Conservation (phyloP, 192 early-diverging fungal genomes). For the Linnemannia zychae region DNA sequence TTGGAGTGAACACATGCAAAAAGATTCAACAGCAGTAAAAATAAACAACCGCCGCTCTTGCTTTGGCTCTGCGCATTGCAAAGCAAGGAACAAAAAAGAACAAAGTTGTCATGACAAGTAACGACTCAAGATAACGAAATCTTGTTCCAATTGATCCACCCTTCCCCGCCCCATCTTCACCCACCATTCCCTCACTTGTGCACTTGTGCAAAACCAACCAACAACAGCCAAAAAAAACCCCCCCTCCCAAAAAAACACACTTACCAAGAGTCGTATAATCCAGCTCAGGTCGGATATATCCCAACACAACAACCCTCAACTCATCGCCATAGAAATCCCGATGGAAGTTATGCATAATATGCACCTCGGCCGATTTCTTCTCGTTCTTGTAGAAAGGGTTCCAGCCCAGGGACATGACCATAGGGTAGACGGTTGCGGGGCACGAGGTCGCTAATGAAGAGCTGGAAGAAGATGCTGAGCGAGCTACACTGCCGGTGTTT, state of each 20-base stretch:
- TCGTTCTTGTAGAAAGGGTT: conserved; percentile 99
- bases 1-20: neutral
- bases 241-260: conserved; percentile 2
- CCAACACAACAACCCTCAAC: conserved; percentile 86
- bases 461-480: conserved; percentile 25
- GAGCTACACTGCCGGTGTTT: neutral
- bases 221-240: conserved; percentile 2
- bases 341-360: conserved; percentile 90
- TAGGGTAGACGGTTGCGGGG: conserved; percentile 77
- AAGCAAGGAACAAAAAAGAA: neutral
- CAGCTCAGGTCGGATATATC: conserved; percentile 90
- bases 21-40: neutral
- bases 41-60: no score
- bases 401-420: conserved; percentile 99
- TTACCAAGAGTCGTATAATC: conserved; percentile 90
- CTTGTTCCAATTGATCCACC: neutral
- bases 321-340: conserved; percentile 94
- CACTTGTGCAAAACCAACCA: neutral
- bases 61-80: neutral
- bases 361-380: conserved; percentile 96
- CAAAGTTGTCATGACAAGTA: neutral
- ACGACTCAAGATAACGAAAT: neutral
- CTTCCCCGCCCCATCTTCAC: neutral
- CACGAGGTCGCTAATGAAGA: conserved; percentile 40
- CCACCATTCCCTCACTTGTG: no score